Base-by-base conservation (phyloP, 352 stramenopile species). In the Phytophthora lateralis region DNA sequence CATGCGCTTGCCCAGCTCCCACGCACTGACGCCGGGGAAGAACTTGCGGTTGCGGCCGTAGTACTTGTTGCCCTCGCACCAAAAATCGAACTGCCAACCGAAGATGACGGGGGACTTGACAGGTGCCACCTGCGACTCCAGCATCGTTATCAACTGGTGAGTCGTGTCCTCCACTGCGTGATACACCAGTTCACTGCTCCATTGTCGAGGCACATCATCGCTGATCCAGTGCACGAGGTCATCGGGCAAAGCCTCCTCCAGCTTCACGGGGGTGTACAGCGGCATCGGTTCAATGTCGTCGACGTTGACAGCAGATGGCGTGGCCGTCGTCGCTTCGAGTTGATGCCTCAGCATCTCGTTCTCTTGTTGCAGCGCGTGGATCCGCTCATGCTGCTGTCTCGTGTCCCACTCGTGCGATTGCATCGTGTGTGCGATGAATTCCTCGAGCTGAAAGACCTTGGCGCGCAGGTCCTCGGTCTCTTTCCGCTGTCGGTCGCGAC, bases 391-490 rank as follows among this genome's bases (percentile, higher is more conserved):
- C 39, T 88, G 77, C 42, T 81, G 72, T 20, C 66, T 66, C 42
- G 75, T 52, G 47, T 85, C 76, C 62, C 60, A 75, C 34, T 89
- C 79, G 56, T 89, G 84, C 20, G 75, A 62, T 47, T 87, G 77
- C 60, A 80, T 71, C 46, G 71, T 80, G 55, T 86, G 77, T 4
- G 75, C 62, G 44, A 88, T 88, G 54, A 81, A 88, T 55, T 89
- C 80, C 27, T 89, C 77, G 7, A 89, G 58, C 63, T 89, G 75
- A 49, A 88, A 87, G 24, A 89, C 80, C 39, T 89, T 87, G 62
- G 79, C 77, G 11, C 80, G 77, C 3, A 89, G 71, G 44, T 89
- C 80, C 42, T 89, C 80, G 1, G 80, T 89, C 65, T 89, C 80
- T 49, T 81, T 82, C 42, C 80, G 67, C 41, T 89, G 80, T 4